Evolutionary conservation across 257 asterid species (phyloP).

Genomic region (Solanum pennellii): DNA sequence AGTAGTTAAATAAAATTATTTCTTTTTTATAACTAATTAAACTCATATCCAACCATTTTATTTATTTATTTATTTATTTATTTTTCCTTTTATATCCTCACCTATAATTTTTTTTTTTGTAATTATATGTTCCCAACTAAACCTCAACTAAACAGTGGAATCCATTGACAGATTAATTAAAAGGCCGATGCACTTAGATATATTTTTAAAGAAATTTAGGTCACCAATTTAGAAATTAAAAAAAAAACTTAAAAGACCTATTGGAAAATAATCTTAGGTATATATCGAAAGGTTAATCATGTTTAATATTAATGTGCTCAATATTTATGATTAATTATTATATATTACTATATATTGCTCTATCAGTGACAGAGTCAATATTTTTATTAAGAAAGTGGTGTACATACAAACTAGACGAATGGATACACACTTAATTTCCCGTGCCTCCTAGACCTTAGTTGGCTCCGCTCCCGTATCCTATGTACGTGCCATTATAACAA

Average conservation of each 20-base stretch:
- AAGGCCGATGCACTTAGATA: slow-evolving; percentile 23
- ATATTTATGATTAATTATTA: no score
- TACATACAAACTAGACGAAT: not conserved
- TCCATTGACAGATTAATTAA: not conserved
- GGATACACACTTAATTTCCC: no score
- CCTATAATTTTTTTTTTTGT: not conserved
- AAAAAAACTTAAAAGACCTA: not conserved
- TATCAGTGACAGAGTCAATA: no score
- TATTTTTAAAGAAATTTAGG: not conserved
- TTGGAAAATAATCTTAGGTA: not conserved
- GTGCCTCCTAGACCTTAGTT: not conserved
- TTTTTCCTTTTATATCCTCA: not conserved
- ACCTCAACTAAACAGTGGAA: slow-evolving; percentile 23
- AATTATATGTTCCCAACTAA: slow-evolving; percentile 16
- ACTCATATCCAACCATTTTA: not conserved
- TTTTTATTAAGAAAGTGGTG: not conserved
- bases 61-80: no score
- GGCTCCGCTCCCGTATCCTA: not conserved
- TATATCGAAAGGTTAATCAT: not conserved
- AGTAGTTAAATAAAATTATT: not conserved
- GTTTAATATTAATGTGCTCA: not conserved
- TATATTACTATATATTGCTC: no score
- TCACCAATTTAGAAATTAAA: not conserved
- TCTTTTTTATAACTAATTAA: not conserved
- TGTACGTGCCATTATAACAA: no score